A percentile compares a stretch with the other conserved stretches of the same genome.
Conservation (phyloP, 768 basidiomycete genomes). For the Exsudoporus frostii region DNA sequence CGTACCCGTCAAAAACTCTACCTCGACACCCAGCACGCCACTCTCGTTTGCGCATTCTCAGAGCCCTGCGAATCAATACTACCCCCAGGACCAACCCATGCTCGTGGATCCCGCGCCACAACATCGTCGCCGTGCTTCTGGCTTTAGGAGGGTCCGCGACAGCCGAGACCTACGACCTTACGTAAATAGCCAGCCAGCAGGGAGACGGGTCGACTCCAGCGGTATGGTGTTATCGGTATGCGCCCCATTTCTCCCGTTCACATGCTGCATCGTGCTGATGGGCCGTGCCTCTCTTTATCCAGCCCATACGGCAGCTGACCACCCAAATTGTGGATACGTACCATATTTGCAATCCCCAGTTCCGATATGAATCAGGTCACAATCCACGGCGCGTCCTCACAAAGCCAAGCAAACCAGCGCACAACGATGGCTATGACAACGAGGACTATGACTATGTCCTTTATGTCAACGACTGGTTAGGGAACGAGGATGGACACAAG, state of each 20-base stretch:
- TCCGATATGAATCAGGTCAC: constrained; percentile 90
- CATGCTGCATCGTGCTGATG: constrained; percentile 10
- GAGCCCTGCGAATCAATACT: constrained; percentile 51
- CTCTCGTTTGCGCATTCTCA: constrained; percentile 61
- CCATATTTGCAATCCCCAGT: constrained; percentile 90
- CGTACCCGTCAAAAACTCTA: constrained; percentile 47
- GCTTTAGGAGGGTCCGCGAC: constrained; percentile 77
- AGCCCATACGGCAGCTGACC: constrained; percentile 71
- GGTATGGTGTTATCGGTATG: constrained; percentile 82
- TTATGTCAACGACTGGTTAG: constrained; percentile 98
- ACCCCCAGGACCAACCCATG: constrained; percentile 68
- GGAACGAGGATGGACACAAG: constrained; percentile 94
- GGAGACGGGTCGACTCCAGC: constrained; percentile 73
- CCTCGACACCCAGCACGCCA: constrained; percentile 70
- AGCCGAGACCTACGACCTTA: constrained; percentile 75
- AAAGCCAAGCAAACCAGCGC: constrained; percentile 92
- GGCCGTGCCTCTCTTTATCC: background rate
- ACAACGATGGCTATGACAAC: constrained; percentile 98
- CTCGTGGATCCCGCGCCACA: constrained; percentile 56
- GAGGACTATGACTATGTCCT: constrained; percentile 99
- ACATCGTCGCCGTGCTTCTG: constrained; percentile 66
- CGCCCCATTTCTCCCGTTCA: constrained; percentile 13
- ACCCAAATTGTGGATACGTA: constrained; percentile 88
- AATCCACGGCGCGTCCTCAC: constrained; percentile 97
- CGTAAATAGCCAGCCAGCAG: constrained; percentile 56